phyloP scores from a whole-genome alignment of 108 stramenopile genomes.

The Fistulifera pelliculosa region DNA sequence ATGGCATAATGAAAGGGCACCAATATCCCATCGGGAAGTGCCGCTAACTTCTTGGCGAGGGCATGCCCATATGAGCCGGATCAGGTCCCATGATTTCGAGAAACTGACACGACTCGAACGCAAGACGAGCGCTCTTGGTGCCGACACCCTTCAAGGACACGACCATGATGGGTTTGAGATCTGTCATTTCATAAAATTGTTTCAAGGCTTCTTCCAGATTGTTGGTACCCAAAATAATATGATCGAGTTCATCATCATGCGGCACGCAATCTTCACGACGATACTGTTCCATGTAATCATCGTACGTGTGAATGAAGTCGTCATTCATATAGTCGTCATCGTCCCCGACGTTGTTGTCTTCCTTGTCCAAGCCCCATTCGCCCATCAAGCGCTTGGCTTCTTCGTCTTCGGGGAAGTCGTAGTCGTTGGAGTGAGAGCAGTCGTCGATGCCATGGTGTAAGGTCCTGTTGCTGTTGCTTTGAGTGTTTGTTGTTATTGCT shows the following conservation, averaged over 20 bases:
- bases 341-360: slow-evolving; percentile 2
- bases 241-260: slow-evolving; percentile 14
- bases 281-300: slow-evolving; percentile 3
- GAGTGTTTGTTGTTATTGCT: no score
- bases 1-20: slow-evolving; percentile 27
- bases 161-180: slow-evolving; percentile 13
- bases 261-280: background rate
- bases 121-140: slow-evolving; percentile 20
- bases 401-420: slow-evolving; percentile 24
- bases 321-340: slow-evolving; percentile 8
- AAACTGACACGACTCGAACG: slow-evolving; percentile 13
- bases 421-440: no score
- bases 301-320: slow-evolving; percentile 11
- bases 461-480: no score
- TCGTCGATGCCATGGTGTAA: no score
- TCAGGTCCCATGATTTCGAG: slow-evolving; percentile 28
- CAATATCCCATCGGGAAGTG: slow-evolving; percentile 14
- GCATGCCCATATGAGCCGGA: slow-evolving; percentile 1
- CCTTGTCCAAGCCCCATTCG: slow-evolving; percentile 4
- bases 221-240: slow-evolving; percentile 16
- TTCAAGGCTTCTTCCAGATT: slow-evolving; percentile 16
- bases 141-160: slow-evolving; percentile 18
- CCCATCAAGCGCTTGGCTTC: slow-evolving; percentile 16
- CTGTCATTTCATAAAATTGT: slow-evolving; percentile 22
- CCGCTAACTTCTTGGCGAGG: slow-evolving; percentile 6